Evolutionary conservation across 106 monocot species (phyloP), one percentile per base, ranked within the genome.

Genomic region (Narthecium ossifragum): DNA sequence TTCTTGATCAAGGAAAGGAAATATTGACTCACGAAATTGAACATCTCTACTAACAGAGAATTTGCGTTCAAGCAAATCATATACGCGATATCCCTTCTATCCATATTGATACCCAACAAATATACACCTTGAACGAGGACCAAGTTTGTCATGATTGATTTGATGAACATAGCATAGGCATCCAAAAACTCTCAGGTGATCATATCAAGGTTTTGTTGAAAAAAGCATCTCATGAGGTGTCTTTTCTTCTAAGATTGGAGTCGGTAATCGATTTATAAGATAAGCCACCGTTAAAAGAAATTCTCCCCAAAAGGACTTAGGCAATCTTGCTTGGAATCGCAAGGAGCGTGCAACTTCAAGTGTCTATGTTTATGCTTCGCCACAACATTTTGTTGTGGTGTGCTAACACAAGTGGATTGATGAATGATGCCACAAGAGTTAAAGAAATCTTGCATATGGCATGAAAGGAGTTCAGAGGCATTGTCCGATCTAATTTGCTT

Each of bases 351-450:
- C 31, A 8, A 66, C 58, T 17, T 67, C 8, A 74, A 20, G 34
- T 67, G 73, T 0, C 41, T 5, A 41, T 60, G n/a, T 28, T 74
- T 74, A 6, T 53, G 11, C 18, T 74, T 46, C 5, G 33, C 34
- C 23, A 65, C 50, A 0, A 58, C 65, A 43, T 66, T 73, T 21
- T 49, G 65, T 26, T 65, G 29, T 8, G 65, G 34, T 5, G 58
- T 65, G 28, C 37, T 0, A 8, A 29, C n/a, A 73, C 73, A 73
- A 32, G 46, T 8, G 0, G 0, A 30, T 58, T 68, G 58, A 26
- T 60, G 69, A 34, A 60, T 14, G 5, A 59, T 69, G 12, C 41
- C 41, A 2, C 7, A 14, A 3, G 11, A 11, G 17, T 14, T 2
- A 41, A 41, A 1, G 3, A 12, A 38, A 6, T 38, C 41, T 41